Base-by-base conservation (phyloP, 768 basidiomycete species). In the Dentipellis fragilis region DNA sequence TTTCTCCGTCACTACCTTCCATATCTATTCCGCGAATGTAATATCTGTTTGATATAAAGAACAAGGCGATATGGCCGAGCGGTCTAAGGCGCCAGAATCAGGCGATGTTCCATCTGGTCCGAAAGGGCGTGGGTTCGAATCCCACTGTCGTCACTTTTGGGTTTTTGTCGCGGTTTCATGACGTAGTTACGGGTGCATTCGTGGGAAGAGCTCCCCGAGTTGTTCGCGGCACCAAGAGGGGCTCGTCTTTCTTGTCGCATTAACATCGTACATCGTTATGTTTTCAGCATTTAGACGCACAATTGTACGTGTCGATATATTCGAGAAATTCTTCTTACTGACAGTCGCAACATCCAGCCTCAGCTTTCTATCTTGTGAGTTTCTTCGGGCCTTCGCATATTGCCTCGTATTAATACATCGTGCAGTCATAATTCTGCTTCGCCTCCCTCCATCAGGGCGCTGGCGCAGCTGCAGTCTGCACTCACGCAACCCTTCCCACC, bases 361-460 rank as follows among this genome's bases (percentile, higher is more conserved):
- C 58, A 61, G 16, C 35, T 61, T 45, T 61, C 60, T 10, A 59
- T 61, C 11, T 61, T 61, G 60, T 57, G 23, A 54, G 60, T n/a
- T 29, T 36, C 22, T 21, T 6, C 17, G 10, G 8, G 22, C 34
- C 4, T 17, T 1, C 23, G n/a, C 11, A 10, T 54, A 14, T 17
- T 29, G 12, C 4, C n/a, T 12, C 14, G 17, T 45, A 49, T 9
- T 50, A 40, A 49, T 50, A 10, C 51, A 23, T 46, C 23, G 45
- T 49, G 5, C 34, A 90, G 88, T 62, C 87, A 89, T 65, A 73
- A 79, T 50, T 73, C 85, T 0, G 70, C 78, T 4, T 87, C 85
- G 0, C 83, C 85, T 0, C 79, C 83, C 0, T 89, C 88, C 0
- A 73, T 62, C 12, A 75, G 79, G 62, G 85, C 87, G 0, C 72